These are phyloP conservation scores for Pyrenophora teres DNA, from an alignment of 2,329 filamentous ascomycete species.

Conservation along the genomic window DNA sequence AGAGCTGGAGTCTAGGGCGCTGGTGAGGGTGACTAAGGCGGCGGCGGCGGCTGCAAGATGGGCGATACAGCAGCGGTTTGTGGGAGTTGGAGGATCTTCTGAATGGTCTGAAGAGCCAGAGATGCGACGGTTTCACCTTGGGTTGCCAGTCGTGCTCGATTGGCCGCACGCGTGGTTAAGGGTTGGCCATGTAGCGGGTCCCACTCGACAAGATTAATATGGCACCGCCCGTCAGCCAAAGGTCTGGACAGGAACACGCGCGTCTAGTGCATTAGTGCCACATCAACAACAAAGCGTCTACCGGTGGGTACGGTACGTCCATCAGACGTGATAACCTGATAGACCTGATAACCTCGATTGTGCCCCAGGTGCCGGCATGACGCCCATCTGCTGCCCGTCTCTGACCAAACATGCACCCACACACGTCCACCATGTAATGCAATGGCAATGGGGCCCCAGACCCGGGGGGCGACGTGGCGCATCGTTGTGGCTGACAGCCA, in stretches of 20 bases:
- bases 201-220: conserved; percentile 25
- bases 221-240: conserved; percentile 30
- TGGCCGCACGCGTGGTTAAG: conserved; percentile 14
- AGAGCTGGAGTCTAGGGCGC: conserved; percentile 5
- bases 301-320: no score
- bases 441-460: no score
- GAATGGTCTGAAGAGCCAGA: conserved; percentile 13
- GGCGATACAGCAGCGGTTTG: conserved; percentile 13
- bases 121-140: conserved; percentile 35
- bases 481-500: no score
- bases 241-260: conserved; percentile 22
- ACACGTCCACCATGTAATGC: background rate
- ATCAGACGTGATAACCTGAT: no score
- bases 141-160: conserved; percentile 15
- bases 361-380: no score
- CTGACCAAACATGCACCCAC: background rate
- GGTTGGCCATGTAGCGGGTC: conserved; percentile 18
- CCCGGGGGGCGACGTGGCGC: no score
- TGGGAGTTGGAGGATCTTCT: conserved; percentile 26
- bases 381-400: no score
- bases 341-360: no score
- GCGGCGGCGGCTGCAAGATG: conserved; percentile 25
- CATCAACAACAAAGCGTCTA: background rate
- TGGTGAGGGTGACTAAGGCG: conserved; percentile 9
- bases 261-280: conserved; percentile 14